phyloP scores from a whole-genome alignment of 2,329 filamentous ascomycete species.

The Metarhizium humberi region DNA sequence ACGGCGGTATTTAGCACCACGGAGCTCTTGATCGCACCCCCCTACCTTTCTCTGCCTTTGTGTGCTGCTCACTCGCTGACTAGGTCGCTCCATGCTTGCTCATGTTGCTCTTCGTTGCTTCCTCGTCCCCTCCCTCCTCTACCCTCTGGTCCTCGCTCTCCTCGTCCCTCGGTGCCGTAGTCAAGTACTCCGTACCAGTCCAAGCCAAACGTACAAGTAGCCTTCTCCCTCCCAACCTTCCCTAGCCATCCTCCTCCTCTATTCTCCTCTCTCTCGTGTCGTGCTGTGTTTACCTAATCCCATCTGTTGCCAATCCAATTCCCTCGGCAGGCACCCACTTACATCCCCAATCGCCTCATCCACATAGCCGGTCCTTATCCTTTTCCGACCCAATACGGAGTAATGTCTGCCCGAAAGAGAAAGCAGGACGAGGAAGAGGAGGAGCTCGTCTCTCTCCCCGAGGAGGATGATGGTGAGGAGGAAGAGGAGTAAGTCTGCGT shows the following conservation, averaged over 20 bases:
- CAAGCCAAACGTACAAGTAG: slow-evolving; percentile 9
- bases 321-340: slow-evolving; percentile 3
- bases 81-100: slow-evolving; percentile 1
- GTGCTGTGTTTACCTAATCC: neutral
- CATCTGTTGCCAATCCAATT: neutral
- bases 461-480: slow-evolving; percentile 40
- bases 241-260: neutral
- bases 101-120: neutral
- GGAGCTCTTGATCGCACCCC: neutral
- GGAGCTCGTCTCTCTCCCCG: slow-evolving; percentile 45
- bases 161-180: slow-evolving; percentile 1
- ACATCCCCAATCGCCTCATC: neutral
- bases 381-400: slow-evolving; percentile 4
- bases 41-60: slow-evolving; percentile 2
- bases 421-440: slow-evolving; percentile 50
- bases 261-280: neutral
- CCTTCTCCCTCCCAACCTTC: slow-evolving; percentile 6
- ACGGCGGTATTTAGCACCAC: neutral
- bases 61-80: neutral
- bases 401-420: slow-evolving; percentile 44
- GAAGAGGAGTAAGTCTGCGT: slow-evolving; percentile 41
- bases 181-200: neutral
- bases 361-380: neutral
- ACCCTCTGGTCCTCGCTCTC: neutral
- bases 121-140: slow-evolving; percentile 1